Conservation (phyloP, 108 stramenopile genomes). For the Aurantiochytrium sp. region DNA sequence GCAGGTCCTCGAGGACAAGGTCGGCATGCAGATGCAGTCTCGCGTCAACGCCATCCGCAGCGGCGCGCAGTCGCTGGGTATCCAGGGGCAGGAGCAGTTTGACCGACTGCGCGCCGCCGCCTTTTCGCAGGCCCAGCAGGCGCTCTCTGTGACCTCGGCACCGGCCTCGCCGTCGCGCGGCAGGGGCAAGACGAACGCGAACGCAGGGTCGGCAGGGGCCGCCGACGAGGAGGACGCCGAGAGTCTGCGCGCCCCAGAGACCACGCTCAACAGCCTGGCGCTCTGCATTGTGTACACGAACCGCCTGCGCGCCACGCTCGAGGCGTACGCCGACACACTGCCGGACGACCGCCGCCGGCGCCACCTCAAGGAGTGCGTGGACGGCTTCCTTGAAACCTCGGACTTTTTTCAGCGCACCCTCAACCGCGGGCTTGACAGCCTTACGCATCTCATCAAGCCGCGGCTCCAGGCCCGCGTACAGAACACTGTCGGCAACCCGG, state of each 20-base stretch:
- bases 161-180: no score
- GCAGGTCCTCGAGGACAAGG: background rate
- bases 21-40: background rate
- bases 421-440: background rate
- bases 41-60: background rate
- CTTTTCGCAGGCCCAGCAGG: slow-evolving; percentile 4
- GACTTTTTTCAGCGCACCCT: slow-evolving; percentile 13
- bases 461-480: background rate
- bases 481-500: background rate
- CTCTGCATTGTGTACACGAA: slow-evolving; percentile 18
- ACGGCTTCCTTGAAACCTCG: background rate
- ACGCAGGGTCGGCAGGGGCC: no score
- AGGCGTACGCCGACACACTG: background rate
- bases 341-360: background rate
- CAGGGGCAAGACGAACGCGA: no score
- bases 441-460: background rate
- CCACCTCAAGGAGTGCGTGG: background rate
- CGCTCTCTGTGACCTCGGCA: background rate
- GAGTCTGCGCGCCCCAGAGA: background rate
- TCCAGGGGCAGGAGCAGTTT: slow-evolving; percentile 16
- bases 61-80: background rate
- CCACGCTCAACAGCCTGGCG: background rate
- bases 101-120: background rate
- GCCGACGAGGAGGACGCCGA: background rate
- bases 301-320: background rate